Conservation (phyloP, 2,329 filamentous ascomycete species). For the Phialemonium atrogriseum region DNA sequence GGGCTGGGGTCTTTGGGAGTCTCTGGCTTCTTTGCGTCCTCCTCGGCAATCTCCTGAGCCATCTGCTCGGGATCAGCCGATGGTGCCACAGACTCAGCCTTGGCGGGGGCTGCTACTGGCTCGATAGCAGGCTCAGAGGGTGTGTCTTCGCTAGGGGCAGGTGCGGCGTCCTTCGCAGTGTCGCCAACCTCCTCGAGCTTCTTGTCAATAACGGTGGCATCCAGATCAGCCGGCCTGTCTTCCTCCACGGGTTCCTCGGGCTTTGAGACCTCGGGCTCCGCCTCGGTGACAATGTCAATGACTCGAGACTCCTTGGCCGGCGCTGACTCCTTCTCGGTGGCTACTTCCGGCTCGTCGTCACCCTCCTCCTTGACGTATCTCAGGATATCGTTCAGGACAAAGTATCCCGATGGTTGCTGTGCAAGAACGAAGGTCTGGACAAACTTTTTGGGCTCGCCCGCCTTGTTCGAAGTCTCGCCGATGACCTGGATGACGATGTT, state of each 20-base stretch:
- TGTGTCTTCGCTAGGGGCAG: constrained; percentile 32
- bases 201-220: constrained; percentile 56
- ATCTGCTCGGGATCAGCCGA: constrained; percentile 26
- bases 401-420: constrained; percentile 93
- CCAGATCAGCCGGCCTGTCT: constrained; percentile 19
- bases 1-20: constrained; percentile 57
- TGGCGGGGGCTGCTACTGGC: constrained; percentile 19
- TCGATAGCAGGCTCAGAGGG: constrained; percentile 14
- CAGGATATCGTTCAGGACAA: constrained; percentile 97
- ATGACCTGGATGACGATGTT: constrained; percentile 98
- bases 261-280: constrained; percentile 6
- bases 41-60: constrained; percentile 43
- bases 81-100: constrained; percentile 25
- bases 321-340: constrained; percentile 18
- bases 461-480: constrained; percentile 94
- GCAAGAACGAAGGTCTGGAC: constrained; percentile 97
- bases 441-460: constrained; percentile 86
- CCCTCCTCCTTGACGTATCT: constrained; percentile 81
- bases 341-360: constrained; percentile 60
- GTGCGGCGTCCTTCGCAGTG: constrained; percentile 25
- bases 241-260: constrained; percentile 22
- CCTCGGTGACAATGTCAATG: neutral
- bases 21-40: constrained; percentile 50
- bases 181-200: constrained; percentile 60
- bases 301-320: neutral